Base-by-base conservation (phyloP, 148 eudicot species). In the Polygonum aviculare region DNA sequence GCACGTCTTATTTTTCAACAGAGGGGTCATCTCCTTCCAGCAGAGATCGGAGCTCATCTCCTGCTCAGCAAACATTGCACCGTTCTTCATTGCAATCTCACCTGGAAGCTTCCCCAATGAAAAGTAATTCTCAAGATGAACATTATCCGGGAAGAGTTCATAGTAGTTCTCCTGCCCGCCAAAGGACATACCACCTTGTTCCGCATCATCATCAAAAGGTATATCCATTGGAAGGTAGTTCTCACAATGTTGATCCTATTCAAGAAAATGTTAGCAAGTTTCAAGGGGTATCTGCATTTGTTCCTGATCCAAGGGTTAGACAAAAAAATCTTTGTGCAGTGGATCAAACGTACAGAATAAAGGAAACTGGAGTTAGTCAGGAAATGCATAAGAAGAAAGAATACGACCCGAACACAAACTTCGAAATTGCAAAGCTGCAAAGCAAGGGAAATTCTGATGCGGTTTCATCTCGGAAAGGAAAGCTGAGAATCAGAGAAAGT, bases 1-100 rank as follows among this genome's bases (percentile, higher is more conserved):
- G 75, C 79, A 54, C 89, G 19, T 82, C 91, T 38, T 77, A 79
- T 74, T 88, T 84, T 78, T 80, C 90, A 36, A 83, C 93, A 10
- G 88, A 88, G 51, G 84, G 86, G 73, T 85, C 94, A 67, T 86
- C 91, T 75, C 48, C 83, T 75, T 88, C 90, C 77, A 85, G 89
- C 77, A 77, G 78, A 79, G 83, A 78, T 38, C 85, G 40, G 47
- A 84, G 84, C 77, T 49, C 79, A 75, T 87, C 92, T 18, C 88
- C 91, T 78, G 84, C 83, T 75, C 70, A 41, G 60, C 89, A 78
- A 76, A 84, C 78, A 60, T 26, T 78, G 52, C 86, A 60, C 63
- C 77, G 82, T 52, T 74, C 75, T 44, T 78, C 85, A 9, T 74
- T 81, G 49, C 80, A 87, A 71, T 85, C 85, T 78, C 82, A 75